Evolutionary conservation across 345 rosid genomes (phyloP), one percentile per base, ranked within the genome.

Genomic region (Arabidopsis suecica): DNA sequence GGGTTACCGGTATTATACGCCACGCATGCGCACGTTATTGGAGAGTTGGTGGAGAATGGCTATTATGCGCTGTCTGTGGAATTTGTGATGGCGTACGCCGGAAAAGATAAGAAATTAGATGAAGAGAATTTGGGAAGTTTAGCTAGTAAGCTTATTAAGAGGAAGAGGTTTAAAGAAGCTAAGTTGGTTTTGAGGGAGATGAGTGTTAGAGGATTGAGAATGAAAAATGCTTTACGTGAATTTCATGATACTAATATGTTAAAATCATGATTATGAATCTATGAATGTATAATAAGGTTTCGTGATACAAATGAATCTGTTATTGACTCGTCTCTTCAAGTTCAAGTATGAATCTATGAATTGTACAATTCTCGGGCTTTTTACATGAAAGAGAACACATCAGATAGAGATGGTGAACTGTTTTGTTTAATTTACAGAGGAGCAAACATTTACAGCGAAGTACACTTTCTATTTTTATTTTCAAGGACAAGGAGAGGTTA

Each of bases 21-120:
- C 2, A 83, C 96, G 5, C 80, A 84, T 70, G 67, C 81, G 75
- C 89, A 87, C 65, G 85, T 87, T 74, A 84, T 87, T 2, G 72
- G 61, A 9, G 85, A 73, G 47, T 41, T 90, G 80, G 33, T 88
- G 63, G 66, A 23, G 61, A 3, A 20, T 32, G 86, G 88, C 57
- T 82, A 80, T 61, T 77, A 75, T 67, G 81, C 66, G 60, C 86
- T 51, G 79, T 86, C 80, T 18, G 79, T 84, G 70, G 81, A 82
- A 83, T 87, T 90, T 41, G 89, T 81, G 78, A 84, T 79, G 85
- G 79, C 74, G 3, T 82, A 63, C 62, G 84, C 54, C 0, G 89
- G 89, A 6, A 85, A 77, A 44, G 93, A 84, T 28, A 3, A 22
- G 67, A 82, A 54, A n/a, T 72, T 88, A 73, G 97, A 84, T 58